Evolutionary conservation across 805 yeast species (phyloP), one percentile per base, ranked within the genome.

Genomic region (Starmerella etchellsii): DNA sequence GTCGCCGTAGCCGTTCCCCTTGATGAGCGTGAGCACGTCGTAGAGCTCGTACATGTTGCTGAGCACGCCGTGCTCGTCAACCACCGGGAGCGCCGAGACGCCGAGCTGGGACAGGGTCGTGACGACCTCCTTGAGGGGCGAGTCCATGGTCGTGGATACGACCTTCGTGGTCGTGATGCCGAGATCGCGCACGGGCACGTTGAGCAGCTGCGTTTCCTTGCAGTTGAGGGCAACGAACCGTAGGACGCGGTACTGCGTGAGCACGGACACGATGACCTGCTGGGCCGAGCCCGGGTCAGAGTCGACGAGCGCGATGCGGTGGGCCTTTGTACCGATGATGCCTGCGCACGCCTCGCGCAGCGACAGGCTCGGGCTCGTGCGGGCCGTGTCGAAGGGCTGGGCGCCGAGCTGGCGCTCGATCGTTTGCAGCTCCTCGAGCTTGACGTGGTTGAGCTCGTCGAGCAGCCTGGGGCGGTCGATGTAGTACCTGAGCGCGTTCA

Each of bases 211-310:
- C 3, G 95, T 85, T 59, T 91, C 97, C 59, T 84, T 85, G 64
- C 98, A 91, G 62, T 91, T 91, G 61, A 88, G 72, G 2, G 96
- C 87, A 25, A 91, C 95, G 58, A 91, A 91, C 62, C 93, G 88
- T 54, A 91, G 68, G 41, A 91, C 91, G 57, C 98, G 76, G 63
- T 91, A 91, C 65, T 91, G 98, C 1, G 98, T 91, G 55, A 91
- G 69, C 39, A 91, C 98, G 41, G 85, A 75, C 7, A 91, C 96
- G 15, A 91, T 95, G 54, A 91, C 85, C 60, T 91, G 97, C 54
- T 95, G 69, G 54, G 81, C 80, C 0, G 94, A 82, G 51, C 79
- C 84, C 54, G 84, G 95, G 59, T 91, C 96, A 58, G 80, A 80
- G 59, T 91, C 98, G 51, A 91, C 83, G 52, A 91, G 68, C 3